Conservation (phyloP, 306 rosid genomes). For the barrel medic (Medicago truncatula) region MtrunA17r5.0-ANR NC_053048.1:25704001-25704500, state of each 20-base stretch:
- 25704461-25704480: too few relatives aligned
- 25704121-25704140: not conserved
- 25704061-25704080: slow-evolving; percentile 1
- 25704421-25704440: too few relatives aligned
- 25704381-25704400: too few relatives aligned
- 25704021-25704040: too few relatives aligned
- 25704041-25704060: not conserved
- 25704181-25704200: not conserved
- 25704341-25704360: not conserved
- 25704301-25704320: not conserved
- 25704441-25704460: too few relatives aligned
- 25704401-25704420: too few relatives aligned
- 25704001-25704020: too few relatives aligned
- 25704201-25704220: not conserved
- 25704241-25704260: not conserved
- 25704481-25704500: too few relatives aligned
- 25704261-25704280: not conserved
- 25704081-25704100: not conserved
- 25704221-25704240: not conserved
- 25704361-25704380: too few relatives aligned
- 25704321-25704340: not conserved
- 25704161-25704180: not conserved
- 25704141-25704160: not conserved
- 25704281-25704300: not conserved
- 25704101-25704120: slow-evolving; percentile 13